Base-by-base conservation (phyloP, 139 green algal genomes). In the Closterium sp. region DNA sequence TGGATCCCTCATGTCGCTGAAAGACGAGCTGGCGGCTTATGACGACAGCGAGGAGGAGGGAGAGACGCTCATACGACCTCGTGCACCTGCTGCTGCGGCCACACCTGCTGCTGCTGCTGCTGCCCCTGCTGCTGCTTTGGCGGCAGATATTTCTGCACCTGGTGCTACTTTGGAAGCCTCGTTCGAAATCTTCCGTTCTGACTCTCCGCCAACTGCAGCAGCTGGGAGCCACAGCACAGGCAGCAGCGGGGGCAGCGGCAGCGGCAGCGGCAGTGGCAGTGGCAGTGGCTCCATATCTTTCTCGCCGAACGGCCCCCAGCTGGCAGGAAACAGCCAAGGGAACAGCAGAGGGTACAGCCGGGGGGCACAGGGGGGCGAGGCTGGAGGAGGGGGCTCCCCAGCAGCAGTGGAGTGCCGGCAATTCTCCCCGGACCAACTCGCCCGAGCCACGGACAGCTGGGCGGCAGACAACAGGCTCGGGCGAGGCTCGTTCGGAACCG, bases 401-500 rank as follows among this genome's bases (percentile, higher is more conserved):
- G 0, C 55, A 16, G 4, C 55, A 76, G 55, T 28, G 55, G 55
- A 76, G 9, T 76, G 55, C 55, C 55, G 55, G 7, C 55, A 76
- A 19, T 76, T 76, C 12, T 76, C 55, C 55, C 55, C 55, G 55
- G 55, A 76, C 55, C 55, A 76, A 19, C 55, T 76, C 55, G 9
- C 55, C 55, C 55, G 55, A 76, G 55, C 55, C 55, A 76, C 55
- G 16, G 16, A 76, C 55, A 76, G 9, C 55, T 76, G 55, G 55
- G 55, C 55, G 16, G 55, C 55, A 2, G 55, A 76, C 1, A 76
- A 76, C 55, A 76, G 55, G 16, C 35, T 91, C 23, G 87, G 87
- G 21, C 34, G 35, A 28, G 87, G 87, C 34, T 35, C 34, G 23
- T 91, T 91, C 28, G 87, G 87, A 10, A 33, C 76, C 30, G 87